These are phyloP conservation scores for Apostasia ramifera DNA, from an alignment of 106 monocot species.

Conservation along the genomic window DNA sequence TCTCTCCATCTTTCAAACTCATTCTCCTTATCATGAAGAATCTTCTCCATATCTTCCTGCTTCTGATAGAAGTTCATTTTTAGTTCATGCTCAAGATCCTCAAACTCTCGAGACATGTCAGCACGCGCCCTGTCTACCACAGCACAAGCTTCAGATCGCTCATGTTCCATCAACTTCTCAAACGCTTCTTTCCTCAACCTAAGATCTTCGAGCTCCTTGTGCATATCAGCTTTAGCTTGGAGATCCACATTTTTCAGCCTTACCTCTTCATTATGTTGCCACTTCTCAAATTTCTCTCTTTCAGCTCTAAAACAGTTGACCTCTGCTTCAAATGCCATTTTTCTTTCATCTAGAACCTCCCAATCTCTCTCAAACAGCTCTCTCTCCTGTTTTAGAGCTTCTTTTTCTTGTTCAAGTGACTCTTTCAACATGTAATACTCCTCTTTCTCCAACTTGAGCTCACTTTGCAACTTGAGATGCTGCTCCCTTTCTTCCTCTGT, in stretches of 20 bases:
- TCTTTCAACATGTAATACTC: conserved; percentile 50
- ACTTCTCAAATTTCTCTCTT: conserved; percentile 57
- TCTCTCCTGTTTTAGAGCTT: conserved; percentile 65
- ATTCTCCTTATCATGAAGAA: conserved; percentile 37
- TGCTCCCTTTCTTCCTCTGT: conserved; percentile 63
- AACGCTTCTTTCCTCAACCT: conserved; percentile 65
- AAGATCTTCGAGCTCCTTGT: conserved; percentile 59
- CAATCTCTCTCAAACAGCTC: conserved; percentile 90
- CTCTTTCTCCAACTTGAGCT: conserved; percentile 79
- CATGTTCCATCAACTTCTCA: conserved; percentile 50
- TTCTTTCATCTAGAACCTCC: conserved; percentile 88
- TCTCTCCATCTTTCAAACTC: conserved; percentile 51
- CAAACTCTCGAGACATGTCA: conserved; percentile 42
- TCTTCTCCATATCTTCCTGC: conserved; percentile 34
- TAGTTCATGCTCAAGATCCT: conserved; percentile 45
- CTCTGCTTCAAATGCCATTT: conserved; percentile 34
- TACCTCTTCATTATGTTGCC: conserved; percentile 49
- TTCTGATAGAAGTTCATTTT: conserved; percentile 48
- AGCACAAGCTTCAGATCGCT: conserved; percentile 36
- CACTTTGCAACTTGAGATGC: conserved; percentile 32
- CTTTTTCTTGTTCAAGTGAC: conserved; percentile 45
- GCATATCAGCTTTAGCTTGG: conserved; percentile 21
- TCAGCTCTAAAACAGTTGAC: conserved; percentile 42
- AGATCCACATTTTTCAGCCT: conserved; percentile 44
- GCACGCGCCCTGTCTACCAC: conserved; percentile 39